phyloP scores from a whole-genome alignment of 306 rosid genomes.

The Rosa chinensis region DNA sequence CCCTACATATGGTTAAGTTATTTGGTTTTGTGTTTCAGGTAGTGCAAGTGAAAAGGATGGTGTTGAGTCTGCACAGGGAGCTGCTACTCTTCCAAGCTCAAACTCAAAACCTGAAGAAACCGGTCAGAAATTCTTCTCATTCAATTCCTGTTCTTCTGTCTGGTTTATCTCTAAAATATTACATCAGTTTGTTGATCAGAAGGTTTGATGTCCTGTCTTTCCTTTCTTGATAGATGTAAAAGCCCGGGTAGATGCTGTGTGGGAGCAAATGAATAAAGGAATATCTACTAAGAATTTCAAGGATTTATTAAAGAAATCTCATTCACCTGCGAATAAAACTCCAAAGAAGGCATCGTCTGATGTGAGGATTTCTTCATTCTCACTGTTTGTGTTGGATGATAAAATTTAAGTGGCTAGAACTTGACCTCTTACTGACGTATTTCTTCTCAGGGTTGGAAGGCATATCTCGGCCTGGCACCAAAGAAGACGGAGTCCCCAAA shows the following conservation, averaged over 20 bases:
- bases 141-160: slow-evolving; percentile 6
- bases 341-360: slow-evolving; percentile 63
- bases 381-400: not conserved
- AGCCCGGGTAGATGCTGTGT: slow-evolving; percentile 78
- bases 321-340: slow-evolving; percentile 39
- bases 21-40: slow-evolving; percentile 44
- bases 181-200: slow-evolving; percentile 21
- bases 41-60: slow-evolving; percentile 38
- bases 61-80: slow-evolving; percentile 43
- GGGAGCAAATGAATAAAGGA: slow-evolving; percentile 96
- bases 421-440: slow-evolving; percentile 23
- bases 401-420: slow-evolving; percentile 22
- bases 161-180: not conserved
- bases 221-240: slow-evolving; percentile 53
- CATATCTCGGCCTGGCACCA: slow-evolving; percentile 73
- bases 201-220: slow-evolving; percentile 13
- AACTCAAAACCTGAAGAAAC: slow-evolving; percentile 43
- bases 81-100: slow-evolving; percentile 36
- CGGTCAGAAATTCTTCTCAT: slow-evolving; percentile 43
- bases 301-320: slow-evolving; percentile 48
- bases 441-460: slow-evolving; percentile 64
- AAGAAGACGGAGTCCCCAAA: slow-evolving; percentile 45
- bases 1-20: slow-evolving; percentile 11
- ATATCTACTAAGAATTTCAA: slow-evolving; percentile 51
- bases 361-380: slow-evolving; percentile 48